Conservation (phyloP, 805 yeast species). For the Dipodascus geniculatus region DNA sequence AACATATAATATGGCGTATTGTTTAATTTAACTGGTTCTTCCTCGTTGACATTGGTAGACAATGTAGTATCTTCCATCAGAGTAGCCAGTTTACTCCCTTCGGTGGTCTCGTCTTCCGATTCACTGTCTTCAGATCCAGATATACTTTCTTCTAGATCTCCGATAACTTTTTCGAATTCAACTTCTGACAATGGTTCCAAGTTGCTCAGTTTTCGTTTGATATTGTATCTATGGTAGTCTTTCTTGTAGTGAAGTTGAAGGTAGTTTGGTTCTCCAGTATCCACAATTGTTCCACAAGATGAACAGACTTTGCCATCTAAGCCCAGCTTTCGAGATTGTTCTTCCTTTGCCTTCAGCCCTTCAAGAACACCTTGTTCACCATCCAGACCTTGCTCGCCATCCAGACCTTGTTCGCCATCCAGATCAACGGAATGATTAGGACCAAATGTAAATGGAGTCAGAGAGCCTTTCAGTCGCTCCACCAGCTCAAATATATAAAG, state of each 20-base stretch:
- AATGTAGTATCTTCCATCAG: conserved; percentile 4
- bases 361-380: neutral
- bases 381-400: neutral
- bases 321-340: neutral
- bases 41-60: neutral
- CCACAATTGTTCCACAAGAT: neutral
- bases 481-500: neutral
- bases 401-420: neutral
- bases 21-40: conserved; percentile 14
- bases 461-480: neutral
- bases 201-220: conserved; percentile 39
- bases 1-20: conserved; percentile 59
- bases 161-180: conserved; percentile 46
- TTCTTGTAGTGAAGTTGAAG: conserved; percentile 39
- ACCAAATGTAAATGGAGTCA: neutral
- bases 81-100: conserved; percentile 7
- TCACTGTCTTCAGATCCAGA: conserved; percentile 38
- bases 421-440: neutral
- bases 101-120: conserved; percentile 23
- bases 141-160: conserved; percentile 33
- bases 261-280: conserved; percentile 1
- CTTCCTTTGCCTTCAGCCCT: neutral
- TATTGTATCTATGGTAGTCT: conserved; percentile 47
- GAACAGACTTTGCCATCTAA: neutral
- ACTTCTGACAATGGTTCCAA: conserved; percentile 38